A percentile compares a stretch with the other conserved stretches of the same genome.
phyloP scores from a whole-genome alignment of 257 asterid genomes.

The Thymus mandschuricus region DNA sequence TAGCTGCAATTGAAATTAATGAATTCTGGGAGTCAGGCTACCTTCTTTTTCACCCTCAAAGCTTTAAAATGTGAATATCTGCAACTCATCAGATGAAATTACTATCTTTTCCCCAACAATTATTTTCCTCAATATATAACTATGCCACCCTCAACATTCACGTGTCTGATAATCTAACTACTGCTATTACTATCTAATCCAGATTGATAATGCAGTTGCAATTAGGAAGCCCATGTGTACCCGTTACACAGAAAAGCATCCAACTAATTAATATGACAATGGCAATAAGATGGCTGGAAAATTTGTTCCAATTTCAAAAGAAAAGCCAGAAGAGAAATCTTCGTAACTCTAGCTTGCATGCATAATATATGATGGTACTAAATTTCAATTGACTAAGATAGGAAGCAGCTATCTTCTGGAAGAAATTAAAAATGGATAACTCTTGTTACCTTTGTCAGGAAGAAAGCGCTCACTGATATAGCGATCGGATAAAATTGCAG shows the following conservation, averaged over 20 bases:
- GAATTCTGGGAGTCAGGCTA: conserved; percentile 11
- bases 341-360: neutral
- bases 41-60: neutral
- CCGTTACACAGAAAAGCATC: neutral
- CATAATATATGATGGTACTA: neutral
- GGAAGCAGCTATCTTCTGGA: neutral
- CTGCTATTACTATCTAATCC: neutral
- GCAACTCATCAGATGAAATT: neutral
- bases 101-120: neutral
- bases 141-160: conserved; percentile 5
- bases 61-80: neutral
- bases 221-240: neutral
- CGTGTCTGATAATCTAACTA: neutral
- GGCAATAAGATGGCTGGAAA: neutral
- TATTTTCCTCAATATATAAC: neutral
- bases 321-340: neutral
- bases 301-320: neutral
- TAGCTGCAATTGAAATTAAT: conserved; percentile 60
- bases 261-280: conserved; percentile 3
- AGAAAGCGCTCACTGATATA: conserved; percentile 90
- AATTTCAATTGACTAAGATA: neutral
- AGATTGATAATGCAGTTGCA: neutral
- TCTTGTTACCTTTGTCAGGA: conserved; percentile 83
- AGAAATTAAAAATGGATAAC: conserved; percentile 6
- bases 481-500: conserved; percentile 91